phyloP scores from a whole-genome alignment of 176 grass and related monocot genomes.

The Carex cristatella region DNA sequence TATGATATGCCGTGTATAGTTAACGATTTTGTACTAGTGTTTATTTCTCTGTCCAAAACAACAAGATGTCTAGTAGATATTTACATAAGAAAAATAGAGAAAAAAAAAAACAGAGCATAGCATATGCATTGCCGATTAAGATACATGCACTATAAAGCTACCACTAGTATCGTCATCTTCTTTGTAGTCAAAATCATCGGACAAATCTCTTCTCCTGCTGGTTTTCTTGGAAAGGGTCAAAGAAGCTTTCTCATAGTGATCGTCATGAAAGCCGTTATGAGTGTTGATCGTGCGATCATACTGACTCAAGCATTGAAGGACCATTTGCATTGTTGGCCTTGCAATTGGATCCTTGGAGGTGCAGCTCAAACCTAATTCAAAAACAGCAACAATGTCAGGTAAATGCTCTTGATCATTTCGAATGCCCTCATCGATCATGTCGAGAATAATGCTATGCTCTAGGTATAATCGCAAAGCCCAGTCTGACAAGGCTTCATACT shows the following conservation, averaged over 20 bases:
- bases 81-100: not conserved
- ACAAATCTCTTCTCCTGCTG: not conserved
- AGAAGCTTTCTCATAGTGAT: constrained; percentile 1
- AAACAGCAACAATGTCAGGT: constrained; percentile 27
- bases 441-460: not conserved
- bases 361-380: constrained; percentile 47
- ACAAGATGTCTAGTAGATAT: not conserved
- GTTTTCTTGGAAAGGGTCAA: constrained; percentile 14
- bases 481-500: constrained; percentile 33
- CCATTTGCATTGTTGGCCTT: constrained; percentile 48
- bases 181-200: not conserved
- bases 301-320: constrained; percentile 26
- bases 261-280: not conserved
- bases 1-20: too few relatives aligned
- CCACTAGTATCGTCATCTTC: constrained; percentile 11
- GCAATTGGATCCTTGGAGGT: not conserved
- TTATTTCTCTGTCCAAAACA: not conserved
- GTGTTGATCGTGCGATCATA: not conserved
- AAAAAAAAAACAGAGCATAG: too few relatives aligned
- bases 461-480: constrained; percentile 25
- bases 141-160: constrained; percentile 1
- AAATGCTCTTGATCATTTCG: constrained; percentile 7
- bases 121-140: not conserved
- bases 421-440: constrained; percentile 21
- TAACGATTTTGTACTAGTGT: not conserved